Conservation (phyloP, 78 protist species). For the Dictyostelium citrinum region DNA sequence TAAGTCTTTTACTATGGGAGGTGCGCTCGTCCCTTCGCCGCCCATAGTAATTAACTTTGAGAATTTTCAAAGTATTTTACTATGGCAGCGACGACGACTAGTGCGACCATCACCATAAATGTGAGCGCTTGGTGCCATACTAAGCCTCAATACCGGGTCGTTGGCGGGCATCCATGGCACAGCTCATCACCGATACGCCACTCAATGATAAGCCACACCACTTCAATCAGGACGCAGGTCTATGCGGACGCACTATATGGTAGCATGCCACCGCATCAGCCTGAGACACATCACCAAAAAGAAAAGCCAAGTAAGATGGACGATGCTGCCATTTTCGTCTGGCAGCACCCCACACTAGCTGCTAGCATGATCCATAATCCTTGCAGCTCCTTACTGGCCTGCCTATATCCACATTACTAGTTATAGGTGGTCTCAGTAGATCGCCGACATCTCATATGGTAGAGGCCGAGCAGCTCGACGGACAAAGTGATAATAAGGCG, state of each 20-base stretch:
- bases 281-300: not conserved
- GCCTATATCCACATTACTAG: not conserved
- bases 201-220: not conserved
- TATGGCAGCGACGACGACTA: too few species aligned
- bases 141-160: not conserved
- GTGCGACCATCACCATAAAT: too few species aligned
- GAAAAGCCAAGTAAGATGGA: not conserved
- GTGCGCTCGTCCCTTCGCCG: too few species aligned
- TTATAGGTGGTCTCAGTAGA: not conserved
- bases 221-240: not conserved
- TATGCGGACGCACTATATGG: too few species aligned
- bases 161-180: not conserved
- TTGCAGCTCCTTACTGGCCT: not conserved
- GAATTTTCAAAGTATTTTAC: too few species aligned
- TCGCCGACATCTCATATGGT: not conserved
- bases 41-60: too few species aligned
- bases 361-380: not conserved
- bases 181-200: not conserved
- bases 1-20: too few species aligned
- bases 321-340: not conserved
- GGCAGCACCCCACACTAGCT: not conserved
- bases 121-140: not conserved
- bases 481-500: not conserved
- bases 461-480: not conserved
- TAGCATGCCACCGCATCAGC: too few species aligned